A percentile compares a stretch with the other conserved stretches of the same genome.
Conservation (phyloP, 2,329 filamentous ascomycete genomes). For the Fusarium lyarnte region DNA sequence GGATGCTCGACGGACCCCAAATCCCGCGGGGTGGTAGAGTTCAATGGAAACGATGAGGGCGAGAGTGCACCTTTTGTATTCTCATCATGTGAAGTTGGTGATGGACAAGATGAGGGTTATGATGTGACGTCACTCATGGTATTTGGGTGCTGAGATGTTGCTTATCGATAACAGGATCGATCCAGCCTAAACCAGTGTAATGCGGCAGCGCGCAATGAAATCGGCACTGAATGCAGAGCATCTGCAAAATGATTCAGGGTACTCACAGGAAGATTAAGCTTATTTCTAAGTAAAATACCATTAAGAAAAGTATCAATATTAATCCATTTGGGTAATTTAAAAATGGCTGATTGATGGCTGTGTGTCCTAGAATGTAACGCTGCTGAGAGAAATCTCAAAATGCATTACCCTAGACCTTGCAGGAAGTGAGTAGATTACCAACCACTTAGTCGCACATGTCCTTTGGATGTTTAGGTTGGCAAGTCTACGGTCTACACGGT, state of each 20-base stretch:
- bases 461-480: too few relatives aligned
- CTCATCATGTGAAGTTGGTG: neutral
- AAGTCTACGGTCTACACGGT: too few relatives aligned
- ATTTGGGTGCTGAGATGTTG: neutral
- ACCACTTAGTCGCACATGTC: neutral
- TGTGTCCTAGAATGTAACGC: too few relatives aligned
- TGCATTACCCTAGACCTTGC: neutral
- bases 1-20: constrained; percentile 8
- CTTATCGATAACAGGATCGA: neutral
- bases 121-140: neutral
- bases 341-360: rapidly evolving
- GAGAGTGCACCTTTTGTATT: neutral
- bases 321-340: rapidly evolving
- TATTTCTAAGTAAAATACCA: too few relatives aligned
- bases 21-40: constrained; percentile 22
- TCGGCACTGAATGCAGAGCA: rapidly evolving
- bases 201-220: rapidly evolving
- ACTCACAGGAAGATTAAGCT: too few relatives aligned
- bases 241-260: rapidly evolving
- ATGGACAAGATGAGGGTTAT: neutral
- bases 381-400: too few relatives aligned
- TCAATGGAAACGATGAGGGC: neutral
- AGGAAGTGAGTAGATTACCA: rapidly evolving
- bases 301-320: neutral
- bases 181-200: neutral